phyloP scores from a whole-genome alignment of 345 rosid species.

The Linum trigynum region DNA sequence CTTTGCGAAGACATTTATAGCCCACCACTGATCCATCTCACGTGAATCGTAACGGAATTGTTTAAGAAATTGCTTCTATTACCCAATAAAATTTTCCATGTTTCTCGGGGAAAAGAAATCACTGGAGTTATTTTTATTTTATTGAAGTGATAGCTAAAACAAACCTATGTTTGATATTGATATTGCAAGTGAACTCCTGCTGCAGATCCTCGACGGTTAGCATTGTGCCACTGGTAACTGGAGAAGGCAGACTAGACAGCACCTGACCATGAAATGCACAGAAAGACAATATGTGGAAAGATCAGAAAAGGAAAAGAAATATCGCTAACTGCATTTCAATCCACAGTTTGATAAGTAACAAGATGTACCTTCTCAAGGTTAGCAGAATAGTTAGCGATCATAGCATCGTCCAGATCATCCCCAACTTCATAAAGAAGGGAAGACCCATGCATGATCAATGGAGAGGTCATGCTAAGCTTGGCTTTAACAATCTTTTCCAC shows the following conservation, averaged over 20 bases:
- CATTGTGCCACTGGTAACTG: slow-evolving; percentile 58
- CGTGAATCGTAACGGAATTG: too few relatives aligned
- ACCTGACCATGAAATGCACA: slow-evolving; percentile 31
- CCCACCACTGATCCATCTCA: too few relatives aligned
- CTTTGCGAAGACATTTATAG: too few relatives aligned
- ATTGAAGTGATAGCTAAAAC: not conserved
- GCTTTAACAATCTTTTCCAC: slow-evolving; percentile 91
- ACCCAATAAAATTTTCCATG: too few relatives aligned
- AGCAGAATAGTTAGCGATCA: slow-evolving; percentile 67
- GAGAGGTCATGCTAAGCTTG: slow-evolving; percentile 90
- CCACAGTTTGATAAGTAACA: not conserved
- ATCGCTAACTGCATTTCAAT: slow-evolving; percentile 1
- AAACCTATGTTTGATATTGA: slow-evolving; percentile 87
- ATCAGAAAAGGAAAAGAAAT: not conserved
- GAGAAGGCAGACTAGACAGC: slow-evolving; percentile 72
- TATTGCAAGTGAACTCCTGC: slow-evolving; percentile 79
- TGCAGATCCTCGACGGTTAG: slow-evolving; percentile 82
- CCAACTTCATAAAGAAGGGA: slow-evolving; percentile 92
- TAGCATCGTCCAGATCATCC: slow-evolving; percentile 80
- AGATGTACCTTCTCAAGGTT: slow-evolving; percentile 82
- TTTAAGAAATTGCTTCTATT: too few relatives aligned
- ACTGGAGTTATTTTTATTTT: too few relatives aligned
- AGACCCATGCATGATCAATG: slow-evolving; percentile 70
- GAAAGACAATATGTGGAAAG: not conserved
- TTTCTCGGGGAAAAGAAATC: too few relatives aligned